Conservation (phyloP, 768 basidiomycete genomes). For the Tubosaeta sp. region DNA sequence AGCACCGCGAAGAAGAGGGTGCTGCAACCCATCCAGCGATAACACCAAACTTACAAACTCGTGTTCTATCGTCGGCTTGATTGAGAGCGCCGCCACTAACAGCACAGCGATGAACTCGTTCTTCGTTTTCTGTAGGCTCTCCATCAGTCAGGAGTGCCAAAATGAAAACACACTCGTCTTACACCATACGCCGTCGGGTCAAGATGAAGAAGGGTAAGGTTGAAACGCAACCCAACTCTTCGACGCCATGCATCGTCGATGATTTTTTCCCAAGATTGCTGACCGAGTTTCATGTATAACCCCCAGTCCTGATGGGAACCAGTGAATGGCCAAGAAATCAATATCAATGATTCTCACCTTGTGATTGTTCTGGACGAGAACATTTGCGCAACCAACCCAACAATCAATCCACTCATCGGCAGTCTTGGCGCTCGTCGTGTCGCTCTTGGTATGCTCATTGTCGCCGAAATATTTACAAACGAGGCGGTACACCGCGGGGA, state of each 20-base stretch:
- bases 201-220: constrained; percentile 49
- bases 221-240: constrained; percentile 61
- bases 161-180: constrained; percentile 17
- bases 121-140: constrained; percentile 36
- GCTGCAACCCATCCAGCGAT: constrained; percentile 50
- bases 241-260: constrained; percentile 47
- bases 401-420: constrained; percentile 61
- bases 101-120: constrained; percentile 53
- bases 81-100: constrained; percentile 47
- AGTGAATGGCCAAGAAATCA: background rate
- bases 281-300: constrained; percentile 47
- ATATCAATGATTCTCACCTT: constrained; percentile 30
- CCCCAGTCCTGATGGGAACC: constrained; percentile 52
- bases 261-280: constrained; percentile 54
- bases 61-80: constrained; percentile 48
- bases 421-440: constrained; percentile 28
- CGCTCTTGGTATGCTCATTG: constrained; percentile 15
- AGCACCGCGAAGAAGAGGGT: constrained; percentile 45
- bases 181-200: constrained; percentile 62
- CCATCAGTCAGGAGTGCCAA: background rate
- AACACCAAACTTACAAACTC: constrained; percentile 57
- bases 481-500: constrained; percentile 52
- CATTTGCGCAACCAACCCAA: constrained; percentile 68
- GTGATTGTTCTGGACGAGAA: constrained; percentile 50
- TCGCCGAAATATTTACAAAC: constrained; percentile 47